phyloP scores from a whole-genome alignment of 768 basidiomycete genomes.

The Mycena galopus region DNA sequence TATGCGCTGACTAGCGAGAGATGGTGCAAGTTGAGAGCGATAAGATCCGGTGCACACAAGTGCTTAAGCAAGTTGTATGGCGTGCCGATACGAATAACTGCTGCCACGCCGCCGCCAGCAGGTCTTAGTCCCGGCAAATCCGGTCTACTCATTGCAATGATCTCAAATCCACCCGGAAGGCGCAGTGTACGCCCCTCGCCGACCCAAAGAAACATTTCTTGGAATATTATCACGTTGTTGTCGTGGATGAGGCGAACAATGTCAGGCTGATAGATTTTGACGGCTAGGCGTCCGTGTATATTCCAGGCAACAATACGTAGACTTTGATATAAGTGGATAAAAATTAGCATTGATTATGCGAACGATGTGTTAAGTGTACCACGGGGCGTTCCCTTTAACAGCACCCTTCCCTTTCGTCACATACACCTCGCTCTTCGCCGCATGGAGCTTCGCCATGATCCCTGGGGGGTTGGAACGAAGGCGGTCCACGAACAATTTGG shows the following conservation, averaged over 20 bases:
- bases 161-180: not conserved
- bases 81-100: not conserved
- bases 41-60: not conserved
- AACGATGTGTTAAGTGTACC: not conserved
- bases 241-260: not conserved
- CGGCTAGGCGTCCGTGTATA: slow-evolving; percentile 13
- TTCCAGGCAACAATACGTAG: slow-evolving; percentile 15
- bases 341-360: too few relatives aligned
- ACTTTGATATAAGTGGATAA: too few relatives aligned
- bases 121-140: not conserved
- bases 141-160: slow-evolving; percentile 15
- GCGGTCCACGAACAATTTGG: not conserved
- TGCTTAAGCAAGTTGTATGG: not conserved
- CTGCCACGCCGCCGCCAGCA: not conserved
- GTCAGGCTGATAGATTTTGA: slow-evolving; percentile 8
- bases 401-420: not conserved
- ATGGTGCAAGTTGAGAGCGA: not conserved
- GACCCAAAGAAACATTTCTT: slow-evolving; percentile 19
- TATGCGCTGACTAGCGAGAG: not conserved
- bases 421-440: not conserved
- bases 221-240: slow-evolving; percentile 16
- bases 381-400: not conserved
- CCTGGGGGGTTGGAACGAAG: not conserved
- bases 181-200: slow-evolving; percentile 14
- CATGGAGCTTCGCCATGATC: not conserved